These are phyloP conservation scores for Leccinum broughii DNA, from an alignment of 768 basidiomycete genomes.

Conservation along the genomic window DNA sequence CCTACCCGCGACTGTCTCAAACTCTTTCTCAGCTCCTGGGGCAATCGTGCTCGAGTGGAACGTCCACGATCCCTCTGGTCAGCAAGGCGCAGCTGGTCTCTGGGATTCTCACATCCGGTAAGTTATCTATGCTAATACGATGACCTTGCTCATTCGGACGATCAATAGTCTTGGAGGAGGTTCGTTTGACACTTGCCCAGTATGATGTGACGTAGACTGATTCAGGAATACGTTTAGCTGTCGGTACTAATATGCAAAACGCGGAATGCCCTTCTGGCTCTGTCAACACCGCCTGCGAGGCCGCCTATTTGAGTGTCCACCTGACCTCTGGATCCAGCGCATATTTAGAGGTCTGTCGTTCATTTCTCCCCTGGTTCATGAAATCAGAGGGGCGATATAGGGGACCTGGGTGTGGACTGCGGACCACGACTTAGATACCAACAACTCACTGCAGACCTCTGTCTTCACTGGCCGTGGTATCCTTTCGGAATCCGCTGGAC, in stretches of 20 bases:
- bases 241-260: constrained; percentile 52
- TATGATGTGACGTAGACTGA: constrained; percentile 35
- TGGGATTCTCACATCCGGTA: constrained; percentile 49
- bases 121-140: background rate
- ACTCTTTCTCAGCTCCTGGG: constrained; percentile 35
- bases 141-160: constrained; percentile 34
- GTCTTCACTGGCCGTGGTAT: constrained; percentile 73
- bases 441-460: constrained; percentile 43
- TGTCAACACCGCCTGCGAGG: constrained; percentile 49
- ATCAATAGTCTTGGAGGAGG: constrained; percentile 30
- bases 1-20: background rate
- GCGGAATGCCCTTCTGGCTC: constrained; percentile 44
- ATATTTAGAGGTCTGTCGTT: constrained; percentile 56
- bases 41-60: constrained; percentile 60
- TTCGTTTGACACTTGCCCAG: background rate
- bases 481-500: constrained; percentile 71
- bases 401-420: constrained; percentile 81
- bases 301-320: constrained; percentile 67
- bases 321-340: constrained; percentile 53
- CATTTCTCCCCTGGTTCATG: background rate
- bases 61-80: constrained; percentile 51
- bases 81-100: constrained; percentile 51
- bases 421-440: constrained; percentile 63
- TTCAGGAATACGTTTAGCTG: constrained; percentile 38
- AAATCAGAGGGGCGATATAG: constrained; percentile 31